Evolutionary conservation across 2,329 filamentous ascomycete genomes (phyloP).

Genomic region (Tolypocladium nubicola): DNA sequence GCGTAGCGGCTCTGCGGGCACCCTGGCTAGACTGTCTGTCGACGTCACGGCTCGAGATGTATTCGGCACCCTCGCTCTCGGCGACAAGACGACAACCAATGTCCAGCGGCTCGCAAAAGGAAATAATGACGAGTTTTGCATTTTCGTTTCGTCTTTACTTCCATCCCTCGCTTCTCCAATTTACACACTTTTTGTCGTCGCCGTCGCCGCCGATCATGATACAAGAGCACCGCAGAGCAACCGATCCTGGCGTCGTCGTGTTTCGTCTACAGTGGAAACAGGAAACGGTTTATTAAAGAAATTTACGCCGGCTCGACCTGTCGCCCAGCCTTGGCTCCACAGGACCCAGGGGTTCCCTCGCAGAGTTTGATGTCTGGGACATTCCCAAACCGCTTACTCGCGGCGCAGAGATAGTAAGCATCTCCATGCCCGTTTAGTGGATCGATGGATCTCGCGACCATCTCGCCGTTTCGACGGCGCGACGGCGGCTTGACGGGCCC

Average conservation of each 20-base stretch:
- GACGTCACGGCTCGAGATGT: slow-evolving; percentile 2
- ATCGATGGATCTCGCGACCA: slow-evolving; percentile 6
- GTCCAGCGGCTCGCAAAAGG: neutral
- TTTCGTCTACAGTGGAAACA: neutral
- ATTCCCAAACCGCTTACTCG: neutral
- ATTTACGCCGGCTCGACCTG: neutral
- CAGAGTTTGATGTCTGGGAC: neutral
- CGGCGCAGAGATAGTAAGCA: neutral
- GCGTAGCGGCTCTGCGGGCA: neutral
- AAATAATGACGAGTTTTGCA: no score
- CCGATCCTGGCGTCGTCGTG: neutral
- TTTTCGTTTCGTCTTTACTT: no score
- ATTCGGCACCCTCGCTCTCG: neutral
- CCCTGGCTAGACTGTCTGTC: neutral
- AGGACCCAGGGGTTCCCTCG: neutral
- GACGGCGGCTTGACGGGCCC: neutral
- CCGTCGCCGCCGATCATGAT: neutral
- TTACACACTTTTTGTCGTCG: neutral
- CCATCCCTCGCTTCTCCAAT: neutral
- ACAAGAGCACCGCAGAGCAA: neutral
- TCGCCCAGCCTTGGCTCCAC: neutral
- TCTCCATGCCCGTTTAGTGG: slow-evolving; percentile 1
- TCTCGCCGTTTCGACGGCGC: neutral
- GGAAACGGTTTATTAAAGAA: neutral
- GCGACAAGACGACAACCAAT: neutral